Conservation (phyloP, 192 early-diverging fungal species). For the Coemansia sp. region DNA sequence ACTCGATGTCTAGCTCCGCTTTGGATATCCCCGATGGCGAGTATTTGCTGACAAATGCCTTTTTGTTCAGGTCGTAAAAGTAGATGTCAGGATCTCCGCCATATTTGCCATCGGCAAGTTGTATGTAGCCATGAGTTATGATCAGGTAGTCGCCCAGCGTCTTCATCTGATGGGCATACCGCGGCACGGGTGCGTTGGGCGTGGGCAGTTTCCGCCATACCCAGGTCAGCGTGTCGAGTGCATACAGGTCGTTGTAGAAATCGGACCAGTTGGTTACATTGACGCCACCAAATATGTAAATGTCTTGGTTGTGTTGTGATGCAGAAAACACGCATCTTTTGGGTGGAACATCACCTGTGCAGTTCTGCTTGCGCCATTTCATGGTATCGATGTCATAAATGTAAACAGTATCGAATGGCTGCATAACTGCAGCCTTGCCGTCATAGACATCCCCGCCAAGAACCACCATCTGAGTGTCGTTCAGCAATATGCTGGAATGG, state of each 20-base stretch:
- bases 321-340: conserved; percentile 23
- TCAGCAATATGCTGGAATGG: conserved; percentile 30
- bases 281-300: conserved; percentile 44
- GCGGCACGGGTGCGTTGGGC: conserved; percentile 19
- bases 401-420: conserved; percentile 21
- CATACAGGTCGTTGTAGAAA: conserved; percentile 32
- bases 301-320: conserved; percentile 13
- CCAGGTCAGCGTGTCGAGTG: conserved; percentile 37
- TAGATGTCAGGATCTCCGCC: conserved; percentile 35
- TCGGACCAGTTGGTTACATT: conserved; percentile 24
- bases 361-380: conserved; percentile 24
- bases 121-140: conserved; percentile 33
- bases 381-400: conserved; percentile 38
- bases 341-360: conserved; percentile 33
- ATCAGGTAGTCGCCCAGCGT: conserved; percentile 35
- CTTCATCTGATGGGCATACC: conserved; percentile 52
- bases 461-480: conserved; percentile 43
- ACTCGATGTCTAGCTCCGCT: conserved; percentile 33
- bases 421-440: conserved; percentile 10
- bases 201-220: conserved; percentile 33
- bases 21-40: conserved; percentile 28
- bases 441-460: conserved; percentile 34
- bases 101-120: not conserved
- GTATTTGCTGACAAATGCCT: conserved; percentile 32
- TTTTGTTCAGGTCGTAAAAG: conserved; percentile 33